Evolutionary conservation across 129 eudicot species (phyloP), one percentile per base, ranked within the genome.

Genomic region (Flaveria ramosissima): DNA sequence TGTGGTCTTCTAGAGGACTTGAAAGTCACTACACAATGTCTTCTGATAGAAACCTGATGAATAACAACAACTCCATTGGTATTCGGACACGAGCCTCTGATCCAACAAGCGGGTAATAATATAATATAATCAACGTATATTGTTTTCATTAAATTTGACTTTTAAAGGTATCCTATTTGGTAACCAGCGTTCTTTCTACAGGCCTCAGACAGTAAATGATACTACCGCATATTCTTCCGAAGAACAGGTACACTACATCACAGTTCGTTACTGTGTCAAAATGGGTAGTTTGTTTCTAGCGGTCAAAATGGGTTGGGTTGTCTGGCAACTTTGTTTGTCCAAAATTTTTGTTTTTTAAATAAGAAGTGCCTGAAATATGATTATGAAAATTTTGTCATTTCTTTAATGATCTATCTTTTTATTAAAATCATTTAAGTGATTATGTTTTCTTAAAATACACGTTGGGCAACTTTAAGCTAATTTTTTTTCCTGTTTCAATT

Each of bases 41-140:
- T 83, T 81, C 85, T 62, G 75, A 71, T 85, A 65, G 78, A 48
- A 89, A 83, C 80, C 73, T 84, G 59, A 77, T 84, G 80, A 77
- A 77, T 72, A 87, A 82, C 43, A 84, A 76, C 19, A 67, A 59
- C 51, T 46, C 60, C 15, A 70, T 72, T 71, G 82, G 75, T 76
- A 68, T 76, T 78, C 89, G 85, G 78, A 74, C 83, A 39, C 83
- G 62, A 66, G 59, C 75, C 74, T 76, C 87, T 27, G 86, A 85
- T 78, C 81, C 83, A n/a, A 72, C 89, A 77, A 88, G 65, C 88
- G 73, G 98, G 98, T 93, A 82, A 81, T 59, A 51, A 50, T 39
- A 59, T 93, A 80, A 59, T 50, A 68, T 27, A 53, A 43, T 45
- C 48, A 10, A 68, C n/a, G 4, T 62, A 27, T 64, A 61, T 51